These are phyloP conservation scores for Allantophomopsis cytisporea DNA, from an alignment of 2,329 filamentous ascomycete species.

Conservation along the genomic window DNA sequence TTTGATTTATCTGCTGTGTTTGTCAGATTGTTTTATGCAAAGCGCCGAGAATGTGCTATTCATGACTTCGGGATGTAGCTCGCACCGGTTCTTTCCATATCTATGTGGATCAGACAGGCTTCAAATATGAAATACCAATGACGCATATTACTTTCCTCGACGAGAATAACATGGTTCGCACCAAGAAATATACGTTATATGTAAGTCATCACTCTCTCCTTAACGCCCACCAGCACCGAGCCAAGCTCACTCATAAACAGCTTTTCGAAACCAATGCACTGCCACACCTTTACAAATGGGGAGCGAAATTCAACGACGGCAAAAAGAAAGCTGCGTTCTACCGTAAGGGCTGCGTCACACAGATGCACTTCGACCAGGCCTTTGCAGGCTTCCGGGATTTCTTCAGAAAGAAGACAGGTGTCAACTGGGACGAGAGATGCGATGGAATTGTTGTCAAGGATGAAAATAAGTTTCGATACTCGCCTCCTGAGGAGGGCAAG, in stretches of 20 bases:
- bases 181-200: conserved; percentile 44
- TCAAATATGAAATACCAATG: conserved; percentile 50
- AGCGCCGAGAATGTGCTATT: too few species aligned
- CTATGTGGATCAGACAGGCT: conserved; percentile 47
- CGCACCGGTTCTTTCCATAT: conserved; percentile 44
- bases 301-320: conserved; percentile 28
- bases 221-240: not conserved
- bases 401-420: conserved; percentile 42
- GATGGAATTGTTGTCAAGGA: conserved; percentile 3
- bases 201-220: conserved; percentile 26
- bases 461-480: not conserved
- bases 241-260: conserved; percentile 23
- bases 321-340: conserved; percentile 18
- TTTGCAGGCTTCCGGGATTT: conserved; percentile 37
- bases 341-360: conserved; percentile 21
- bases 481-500: not conserved
- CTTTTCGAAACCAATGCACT: conserved; percentile 49
- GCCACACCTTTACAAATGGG: conserved; percentile 47
- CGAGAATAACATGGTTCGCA: conserved; percentile 22
- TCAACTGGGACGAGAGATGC: conserved; percentile 42
- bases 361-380: conserved; percentile 28
- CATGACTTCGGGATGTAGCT: too few species aligned
- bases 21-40: too few species aligned
- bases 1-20: too few species aligned
- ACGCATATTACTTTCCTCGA: conserved; percentile 31